These are phyloP conservation scores for Colletotrichum sojae DNA, from an alignment of 2,329 filamentous ascomycete species.

Conservation along the genomic window DNA sequence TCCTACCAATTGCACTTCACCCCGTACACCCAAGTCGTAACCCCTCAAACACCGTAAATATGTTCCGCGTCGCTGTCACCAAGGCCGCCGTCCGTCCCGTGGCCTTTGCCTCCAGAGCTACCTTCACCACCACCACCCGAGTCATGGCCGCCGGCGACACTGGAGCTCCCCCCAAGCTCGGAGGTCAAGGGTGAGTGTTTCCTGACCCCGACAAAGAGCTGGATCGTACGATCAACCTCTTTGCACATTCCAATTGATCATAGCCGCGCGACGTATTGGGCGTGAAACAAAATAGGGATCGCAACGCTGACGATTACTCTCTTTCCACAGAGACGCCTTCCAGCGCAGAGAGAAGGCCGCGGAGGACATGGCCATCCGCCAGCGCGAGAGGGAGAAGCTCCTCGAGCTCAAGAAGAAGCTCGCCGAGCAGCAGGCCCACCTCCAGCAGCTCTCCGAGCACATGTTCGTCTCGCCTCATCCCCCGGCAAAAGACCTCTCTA, in stretches of 20 bases:
- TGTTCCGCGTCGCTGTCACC: conserved; percentile 77
- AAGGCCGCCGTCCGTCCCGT: conserved; percentile 69
- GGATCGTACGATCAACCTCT: not conserved
- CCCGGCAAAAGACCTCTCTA: too few species aligned
- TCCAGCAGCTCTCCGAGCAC: conserved; percentile 87
- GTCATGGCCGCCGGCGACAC: conserved; percentile 80
- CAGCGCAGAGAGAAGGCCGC: conserved; percentile 89
- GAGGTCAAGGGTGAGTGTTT: conserved; percentile 66
- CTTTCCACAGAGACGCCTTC: conserved; percentile 82
- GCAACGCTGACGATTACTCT: not conserved
- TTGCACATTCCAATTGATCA: not conserved
- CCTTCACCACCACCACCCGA: conserved; percentile 75
- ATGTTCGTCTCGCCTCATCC: too few species aligned
- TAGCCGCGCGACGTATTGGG: not conserved
- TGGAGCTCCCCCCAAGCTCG: conserved; percentile 70
- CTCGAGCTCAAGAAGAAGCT: conserved; percentile 81
- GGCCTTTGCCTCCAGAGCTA: conserved; percentile 62
- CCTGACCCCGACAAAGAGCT: not conserved
- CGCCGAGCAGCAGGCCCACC: conserved; percentile 82
- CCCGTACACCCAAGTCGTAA: conserved; percentile 18
- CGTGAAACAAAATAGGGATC: too few species aligned
- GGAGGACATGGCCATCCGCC: conserved; percentile 87
- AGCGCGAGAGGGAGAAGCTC: conserved; percentile 94
- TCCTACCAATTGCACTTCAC: conserved; percentile 31
- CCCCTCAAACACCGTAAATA: conserved; percentile 53